phyloP scores from a whole-genome alignment of 805 yeast genomes.

The Candida adriatica region DNA sequence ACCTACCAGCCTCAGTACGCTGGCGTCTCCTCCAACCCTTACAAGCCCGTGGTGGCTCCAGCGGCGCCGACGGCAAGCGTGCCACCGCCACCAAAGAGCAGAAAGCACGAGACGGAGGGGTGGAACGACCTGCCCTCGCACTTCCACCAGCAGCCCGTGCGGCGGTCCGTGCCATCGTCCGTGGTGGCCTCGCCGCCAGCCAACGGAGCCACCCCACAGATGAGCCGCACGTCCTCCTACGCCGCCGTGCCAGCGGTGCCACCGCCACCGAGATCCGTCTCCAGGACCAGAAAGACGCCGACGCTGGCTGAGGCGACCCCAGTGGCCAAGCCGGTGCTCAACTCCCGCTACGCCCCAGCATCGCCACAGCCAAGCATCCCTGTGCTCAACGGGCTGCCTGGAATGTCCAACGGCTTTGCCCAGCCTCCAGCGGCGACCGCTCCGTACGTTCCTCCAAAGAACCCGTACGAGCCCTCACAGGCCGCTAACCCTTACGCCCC shows the following conservation, averaged over 20 bases:
- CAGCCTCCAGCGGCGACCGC: constrained; percentile 21
- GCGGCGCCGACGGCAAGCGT: constrained; percentile 11
- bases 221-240: constrained; percentile 20
- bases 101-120: constrained; percentile 50
- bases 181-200: constrained; percentile 22
- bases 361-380: constrained; percentile 17
- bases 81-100: constrained; percentile 26
- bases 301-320: constrained; percentile 15
- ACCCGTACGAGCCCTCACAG: constrained; percentile 28
- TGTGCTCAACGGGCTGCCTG: constrained; percentile 8
- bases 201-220: constrained; percentile 15
- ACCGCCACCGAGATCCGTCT: constrained; percentile 30
- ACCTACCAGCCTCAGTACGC: constrained; percentile 10
- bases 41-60: constrained; percentile 23
- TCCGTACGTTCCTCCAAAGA: constrained; percentile 21
- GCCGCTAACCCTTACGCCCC: constrained; percentile 2
- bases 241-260: constrained; percentile 23
- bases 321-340: constrained; percentile 18
- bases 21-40: constrained; percentile 23
- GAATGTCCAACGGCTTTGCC: constrained; percentile 23
- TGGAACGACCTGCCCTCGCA: constrained; percentile 66
- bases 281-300: constrained; percentile 20
- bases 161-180: constrained; percentile 41
- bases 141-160: constrained; percentile 30
- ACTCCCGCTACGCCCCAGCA: constrained; percentile 28